Base-by-base conservation (phyloP, 2,329 filamentous ascomycete genomes). In the Colletotrichum lupini region DNA sequence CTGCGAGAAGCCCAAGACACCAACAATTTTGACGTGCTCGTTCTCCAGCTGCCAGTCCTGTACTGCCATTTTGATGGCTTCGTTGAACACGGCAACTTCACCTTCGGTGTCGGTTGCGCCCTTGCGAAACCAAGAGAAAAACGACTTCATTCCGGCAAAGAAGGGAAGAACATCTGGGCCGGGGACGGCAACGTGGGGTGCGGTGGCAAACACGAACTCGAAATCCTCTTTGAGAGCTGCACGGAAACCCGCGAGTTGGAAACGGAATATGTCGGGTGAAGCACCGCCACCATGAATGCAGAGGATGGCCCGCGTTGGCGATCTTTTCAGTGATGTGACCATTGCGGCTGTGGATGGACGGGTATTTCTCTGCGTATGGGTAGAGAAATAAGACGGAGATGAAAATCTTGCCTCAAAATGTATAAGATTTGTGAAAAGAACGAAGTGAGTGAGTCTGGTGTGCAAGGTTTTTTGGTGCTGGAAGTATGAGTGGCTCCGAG, bases 111-210 rank as follows among this genome's bases (percentile, higher is more conserved):
- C 52, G 42, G 28, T 53, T 0, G 42, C 56, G 1, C 63, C 63
- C 52, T 66, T 66, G 14, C 63, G 35, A 35, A 66, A 66, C 63
- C 63, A 66, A 9, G 63, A 57, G 52, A 46, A 57, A 1, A 57
- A 66, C 12, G 63, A 53, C 63, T 52, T 52, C 63, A 66, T 66
- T 4, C 56, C 37, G 0, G 63, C 63, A 24, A 57, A 66, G 19
- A 66, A 66, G n/a, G 63, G 63, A n/a, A 66, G 49, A 1, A 66
- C 63, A 28, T 53, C 63, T n/a, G 63, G 63, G 11, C 63, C 63
- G 24, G 63, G 63, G 32, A 57, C 63, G 2, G 63, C 56, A 30
- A 53, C 3, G 11, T 66, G 63, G 19, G 63, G 63, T 9, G 52
- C 63, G 37, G 35, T 57, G 26, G 63, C 63, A 24, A 66, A 66